Evolutionary conservation across 2,329 filamentous ascomycete species (phyloP).

Genomic region (Byssothecium circinans): DNA sequence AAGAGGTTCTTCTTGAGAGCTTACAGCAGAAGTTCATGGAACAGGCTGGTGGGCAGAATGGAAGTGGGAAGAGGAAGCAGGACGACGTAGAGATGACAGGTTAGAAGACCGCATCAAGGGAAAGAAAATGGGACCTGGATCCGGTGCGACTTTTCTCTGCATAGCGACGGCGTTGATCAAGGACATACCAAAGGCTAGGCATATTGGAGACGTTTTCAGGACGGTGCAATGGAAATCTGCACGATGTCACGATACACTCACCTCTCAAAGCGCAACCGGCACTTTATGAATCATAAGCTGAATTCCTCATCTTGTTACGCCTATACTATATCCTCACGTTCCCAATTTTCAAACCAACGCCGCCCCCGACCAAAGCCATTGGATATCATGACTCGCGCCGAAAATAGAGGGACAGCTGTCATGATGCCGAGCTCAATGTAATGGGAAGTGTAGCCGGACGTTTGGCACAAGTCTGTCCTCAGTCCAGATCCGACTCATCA

Average conservation of each 20-base stretch:
- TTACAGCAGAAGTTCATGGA: constrained; percentile 35
- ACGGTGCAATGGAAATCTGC: too few relatives aligned
- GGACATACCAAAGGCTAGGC: constrained; percentile 2
- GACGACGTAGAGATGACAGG: constrained; percentile 39
- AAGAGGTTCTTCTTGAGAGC: constrained; percentile 61
- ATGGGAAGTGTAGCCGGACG: neutral
- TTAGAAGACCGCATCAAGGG: constrained; percentile 16
- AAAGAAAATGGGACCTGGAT: neutral
- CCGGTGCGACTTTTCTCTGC: neutral
- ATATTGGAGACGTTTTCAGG: neutral
- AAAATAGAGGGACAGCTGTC: too few relatives aligned
- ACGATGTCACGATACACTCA: too few relatives aligned
- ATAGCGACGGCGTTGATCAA: constrained; percentile 12
- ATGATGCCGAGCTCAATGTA: too few relatives aligned
- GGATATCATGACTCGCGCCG: too few relatives aligned
- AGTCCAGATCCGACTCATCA: constrained; percentile 13
- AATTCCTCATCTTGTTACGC: too few relatives aligned
- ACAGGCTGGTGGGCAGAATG: constrained; percentile 17
- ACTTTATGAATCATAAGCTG: too few relatives aligned
- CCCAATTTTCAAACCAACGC: too few relatives aligned
- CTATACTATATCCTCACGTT: too few relatives aligned
- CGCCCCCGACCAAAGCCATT: too few relatives aligned
- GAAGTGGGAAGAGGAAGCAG: constrained; percentile 28
- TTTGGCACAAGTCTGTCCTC: neutral
- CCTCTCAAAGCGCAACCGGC: too few relatives aligned